phyloP scores from a whole-genome alignment of 345 rosid species.

The Angophora floribunda region DNA sequence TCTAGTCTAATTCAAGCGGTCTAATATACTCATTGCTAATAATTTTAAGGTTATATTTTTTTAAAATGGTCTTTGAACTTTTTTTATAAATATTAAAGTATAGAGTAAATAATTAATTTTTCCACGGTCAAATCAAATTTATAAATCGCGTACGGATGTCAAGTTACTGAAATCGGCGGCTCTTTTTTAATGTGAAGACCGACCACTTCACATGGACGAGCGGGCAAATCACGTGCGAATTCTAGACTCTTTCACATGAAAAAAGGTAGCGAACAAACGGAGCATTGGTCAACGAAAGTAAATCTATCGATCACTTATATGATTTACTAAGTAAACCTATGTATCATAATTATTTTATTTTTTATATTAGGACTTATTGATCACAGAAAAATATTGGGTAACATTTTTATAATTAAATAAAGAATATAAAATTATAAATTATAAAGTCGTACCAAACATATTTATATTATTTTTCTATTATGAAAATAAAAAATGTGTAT shows the following conservation, averaged over 20 bases:
- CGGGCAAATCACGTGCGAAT: background rate
- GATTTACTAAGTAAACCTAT: background rate
- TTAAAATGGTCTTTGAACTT: background rate
- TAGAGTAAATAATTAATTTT: background rate
- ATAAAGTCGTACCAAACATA: no score
- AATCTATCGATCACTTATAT: background rate
- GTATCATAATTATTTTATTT: background rate
- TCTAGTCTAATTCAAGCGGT: no score
- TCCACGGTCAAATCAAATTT: background rate
- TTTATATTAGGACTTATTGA: fast-evolving
- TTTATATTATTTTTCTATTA: no score
- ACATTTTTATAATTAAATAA: no score
- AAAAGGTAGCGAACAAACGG: fast-evolving
- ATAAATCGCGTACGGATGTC: background rate
- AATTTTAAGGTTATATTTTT: no score
- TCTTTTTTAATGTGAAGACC: background rate
- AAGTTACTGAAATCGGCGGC: background rate
- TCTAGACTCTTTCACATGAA: fast-evolving
- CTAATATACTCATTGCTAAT: no score
- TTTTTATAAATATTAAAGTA: background rate
- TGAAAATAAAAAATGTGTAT: fast-evolving
- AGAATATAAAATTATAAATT: no score
- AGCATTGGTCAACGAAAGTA: background rate
- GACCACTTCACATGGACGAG: background rate
- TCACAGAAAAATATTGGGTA: no score